A percentile compares a stretch with the other conserved stretches of the same genome.
Evolutionary conservation across 805 yeast species (phyloP).

Genomic region (Saccharomycopsis guyanensis): DNA sequence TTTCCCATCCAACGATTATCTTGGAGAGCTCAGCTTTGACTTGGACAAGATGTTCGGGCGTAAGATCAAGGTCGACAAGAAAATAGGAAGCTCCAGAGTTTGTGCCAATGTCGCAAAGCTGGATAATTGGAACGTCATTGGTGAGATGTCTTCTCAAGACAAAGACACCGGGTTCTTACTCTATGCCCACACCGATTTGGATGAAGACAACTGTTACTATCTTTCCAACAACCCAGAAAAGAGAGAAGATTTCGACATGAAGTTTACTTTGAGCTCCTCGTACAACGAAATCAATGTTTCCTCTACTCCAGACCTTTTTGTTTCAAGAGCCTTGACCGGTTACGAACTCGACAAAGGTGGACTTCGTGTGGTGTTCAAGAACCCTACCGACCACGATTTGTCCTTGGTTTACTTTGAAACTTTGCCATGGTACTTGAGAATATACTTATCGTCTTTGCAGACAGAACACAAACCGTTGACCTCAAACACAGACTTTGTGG

Average conservation of each 20-base stretch:
- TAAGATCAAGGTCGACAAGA: slow-evolving; percentile 48
- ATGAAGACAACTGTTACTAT: slow-evolving; percentile 16
- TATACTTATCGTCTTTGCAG: slow-evolving; percentile 65
- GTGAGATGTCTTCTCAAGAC: slow-evolving; percentile 16
- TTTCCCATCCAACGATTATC: slow-evolving; percentile 60
- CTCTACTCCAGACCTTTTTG: slow-evolving; percentile 34
- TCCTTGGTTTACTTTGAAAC: slow-evolving; percentile 65
- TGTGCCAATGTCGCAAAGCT: slow-evolving; percentile 34
- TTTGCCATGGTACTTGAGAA: slow-evolving; percentile 87
- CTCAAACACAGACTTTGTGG: not conserved
- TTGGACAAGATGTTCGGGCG: slow-evolving; percentile 67
- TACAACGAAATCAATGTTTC: slow-evolving; percentile 1
- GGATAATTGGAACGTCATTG: slow-evolving; percentile 11
- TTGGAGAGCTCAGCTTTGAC: slow-evolving; percentile 37
- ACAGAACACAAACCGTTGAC: slow-evolving; percentile 23
- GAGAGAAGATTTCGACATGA: slow-evolving; percentile 16
- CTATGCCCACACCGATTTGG: slow-evolving; percentile 17
- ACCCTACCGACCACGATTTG: slow-evolving; percentile 46
- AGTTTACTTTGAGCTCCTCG: slow-evolving; percentile 12
- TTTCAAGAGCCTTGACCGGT: slow-evolving; percentile 84
- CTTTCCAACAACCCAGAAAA: slow-evolving; percentile 12
- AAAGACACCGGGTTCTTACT: slow-evolving; percentile 8
- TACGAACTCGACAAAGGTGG: slow-evolving; percentile 91
- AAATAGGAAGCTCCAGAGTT: slow-evolving; percentile 28
- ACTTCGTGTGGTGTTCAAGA: slow-evolving; percentile 67